Evolutionary conservation across 1,284 basidiomycete species (phyloP).

Genomic region (Pseudozyma pruni): DNA sequence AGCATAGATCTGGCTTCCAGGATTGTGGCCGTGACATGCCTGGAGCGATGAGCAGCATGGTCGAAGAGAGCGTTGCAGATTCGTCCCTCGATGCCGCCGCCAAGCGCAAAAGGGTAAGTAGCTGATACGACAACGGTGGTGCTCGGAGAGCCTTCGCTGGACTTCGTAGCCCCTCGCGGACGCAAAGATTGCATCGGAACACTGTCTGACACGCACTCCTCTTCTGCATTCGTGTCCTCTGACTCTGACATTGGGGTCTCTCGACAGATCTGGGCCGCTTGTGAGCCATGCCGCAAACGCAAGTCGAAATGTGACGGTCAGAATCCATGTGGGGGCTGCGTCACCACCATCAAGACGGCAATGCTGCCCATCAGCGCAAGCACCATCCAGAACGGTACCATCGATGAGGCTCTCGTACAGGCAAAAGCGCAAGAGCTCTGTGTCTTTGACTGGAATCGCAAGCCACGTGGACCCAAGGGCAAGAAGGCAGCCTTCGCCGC

Average conservation of each 20-base stretch:
- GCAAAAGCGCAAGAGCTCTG: conserved; percentile 48
- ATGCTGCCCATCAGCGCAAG: conserved; percentile 41
- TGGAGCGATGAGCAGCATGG: conserved; percentile 25
- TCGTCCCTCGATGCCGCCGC: conserved; percentile 19
- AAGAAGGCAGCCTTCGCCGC: conserved; percentile 47
- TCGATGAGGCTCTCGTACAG: conserved; percentile 30
- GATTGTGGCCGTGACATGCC: conserved; percentile 21
- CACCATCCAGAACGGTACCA: conserved; percentile 20
- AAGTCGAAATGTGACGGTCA: conserved; percentile 57
- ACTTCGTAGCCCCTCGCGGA: no score
- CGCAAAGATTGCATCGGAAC: no score
- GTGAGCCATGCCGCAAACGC: conserved; percentile 55
- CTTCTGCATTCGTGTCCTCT: not conserved
- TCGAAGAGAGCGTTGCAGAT: conserved; percentile 15
- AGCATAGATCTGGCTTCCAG: no score
- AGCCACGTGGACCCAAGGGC: conserved; percentile 56
- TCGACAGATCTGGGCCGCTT: conserved; percentile 56
- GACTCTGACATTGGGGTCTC: not conserved
- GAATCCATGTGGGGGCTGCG: conserved; percentile 50
- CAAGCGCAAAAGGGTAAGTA: conserved; percentile 45
- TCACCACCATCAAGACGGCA: conserved; percentile 46
- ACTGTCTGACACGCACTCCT: not conserved
- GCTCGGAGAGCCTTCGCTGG: no score
- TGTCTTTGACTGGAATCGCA: conserved; percentile 57
- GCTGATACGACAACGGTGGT: not conserved